Evolutionary conservation across 768 basidiomycete species (phyloP), one percentile per base, ranked within the genome.

Genomic region (Mycena galopus): DNA sequence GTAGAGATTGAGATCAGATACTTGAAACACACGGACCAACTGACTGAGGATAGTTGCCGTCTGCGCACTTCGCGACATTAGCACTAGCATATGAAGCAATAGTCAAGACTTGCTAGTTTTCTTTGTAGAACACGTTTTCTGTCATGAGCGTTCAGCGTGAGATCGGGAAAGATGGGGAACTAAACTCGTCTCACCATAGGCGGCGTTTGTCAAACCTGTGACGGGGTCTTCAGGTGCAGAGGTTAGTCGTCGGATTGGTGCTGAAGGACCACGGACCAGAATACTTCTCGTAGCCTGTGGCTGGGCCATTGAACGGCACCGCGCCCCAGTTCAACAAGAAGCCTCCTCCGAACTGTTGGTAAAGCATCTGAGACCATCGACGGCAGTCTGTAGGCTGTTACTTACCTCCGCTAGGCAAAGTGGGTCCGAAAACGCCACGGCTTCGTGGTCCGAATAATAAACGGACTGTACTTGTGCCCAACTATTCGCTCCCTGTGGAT

Each of bases 61-160:
- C 74, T 88, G 87, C 9, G 84, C 81, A 77, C 84, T 84, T 68
- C 14, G 53, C 27, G 51, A 68, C 21, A 8, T 42, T 58, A 55
- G 65, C 21, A 58, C 71, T 21, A 62, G 32, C 53, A 6, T 12
- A n/a, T 1, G 25, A 47, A 47, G 33, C 6, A n/a, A 21, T 42
- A 56, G 35, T 21, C 32, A 23, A 29, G 4, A 75, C 85, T 65
- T 74, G 87, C 87, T 88, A 88, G 60, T 82, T 84, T 66, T 88
- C 87, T 75, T 88, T 88, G 77, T 88, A 88, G 70, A 88, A 88
- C 1, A 88, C 80, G 65, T 86, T 84, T 75, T 88, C 87, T 88
- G 62, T 47, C 58, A 71, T 58, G 35, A n/a, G 19, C 53, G 55
- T 29, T 47, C 32, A 27, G 2, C 11, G 30, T 23, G 11, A 65